Base-by-base conservation (phyloP, 345 rosid genomes). In the Clarkia xantiana region DNA sequence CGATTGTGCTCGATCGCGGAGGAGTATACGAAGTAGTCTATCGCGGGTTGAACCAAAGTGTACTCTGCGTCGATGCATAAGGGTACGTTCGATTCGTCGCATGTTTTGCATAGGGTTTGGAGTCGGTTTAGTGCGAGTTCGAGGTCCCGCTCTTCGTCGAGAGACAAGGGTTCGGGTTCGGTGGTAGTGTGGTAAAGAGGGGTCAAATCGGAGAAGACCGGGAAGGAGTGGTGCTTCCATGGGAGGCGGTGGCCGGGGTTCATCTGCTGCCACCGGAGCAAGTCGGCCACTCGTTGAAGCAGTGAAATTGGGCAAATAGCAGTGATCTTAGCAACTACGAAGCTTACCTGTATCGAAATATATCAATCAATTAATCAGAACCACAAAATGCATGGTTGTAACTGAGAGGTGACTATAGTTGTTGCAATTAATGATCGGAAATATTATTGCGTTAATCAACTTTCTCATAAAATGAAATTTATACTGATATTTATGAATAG, bases 261-360 rank as follows among this genome's bases (percentile, higher is more conserved):
- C 53, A 58, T 77, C 55, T 81, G 61, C 60, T 90, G 84, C 97
- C 97, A 90, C 18, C 97, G 65, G 14, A 86, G 69, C 47, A 86
- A 48, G 60, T 86, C 91, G 56, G 95, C 81, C 5, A 86, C 75
- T 56, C 84, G 65, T 59, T 67, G 67, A 2, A 90, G 69, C 55
- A 86, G 57, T n/a, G 71, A 51, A 40, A 77, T 69, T 9, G 89
- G 88, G 70, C 79, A 79, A 12, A 90, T 76, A 14, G 97, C 97
- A 0, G 94, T 72, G 40, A 90, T 63, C 72, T 90, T 90, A 17
- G 66, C 80, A 1, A 74, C 67, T 56, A 81, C 84, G 36, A 60
- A 79, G 63, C 95, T 83, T 62, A 81, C 85, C 97, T 90, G 84
- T 38, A 39, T 1, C 14, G 38, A 10, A 19, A 22, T 51, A 14